These are phyloP conservation scores for Mrakia blollopis DNA, from an alignment of 768 basidiomycete genomes.

Conservation along the genomic window DNA sequence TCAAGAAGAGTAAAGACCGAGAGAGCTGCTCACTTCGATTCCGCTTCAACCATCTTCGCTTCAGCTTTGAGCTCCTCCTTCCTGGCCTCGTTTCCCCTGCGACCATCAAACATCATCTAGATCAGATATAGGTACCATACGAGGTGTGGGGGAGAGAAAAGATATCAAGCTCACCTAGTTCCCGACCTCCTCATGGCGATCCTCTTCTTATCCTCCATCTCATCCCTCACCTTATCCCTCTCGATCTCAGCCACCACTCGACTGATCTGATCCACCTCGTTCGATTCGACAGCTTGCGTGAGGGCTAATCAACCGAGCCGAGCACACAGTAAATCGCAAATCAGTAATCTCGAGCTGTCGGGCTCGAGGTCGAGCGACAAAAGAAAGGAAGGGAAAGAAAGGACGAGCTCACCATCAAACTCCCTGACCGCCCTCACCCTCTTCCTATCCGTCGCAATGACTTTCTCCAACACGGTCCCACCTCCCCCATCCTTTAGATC, in stretches of 20 bases:
- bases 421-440: conserved; percentile 43
- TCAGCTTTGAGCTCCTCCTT: conserved; percentile 21
- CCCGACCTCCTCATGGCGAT: conserved; percentile 56
- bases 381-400: no score
- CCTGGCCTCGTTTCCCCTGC: conserved; percentile 53
- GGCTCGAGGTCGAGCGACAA: no score
- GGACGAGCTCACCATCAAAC: conserved; percentile 35
- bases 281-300: conserved; percentile 36
- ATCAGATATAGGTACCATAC: not conserved
- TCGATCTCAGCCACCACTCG: conserved; percentile 32
- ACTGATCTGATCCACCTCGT: conserved; percentile 32
- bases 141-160: no score
- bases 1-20: not conserved
- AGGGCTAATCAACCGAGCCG: conserved; percentile 33
- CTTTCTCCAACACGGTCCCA: conserved; percentile 47
- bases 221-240: conserved; percentile 35
- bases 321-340: no score
- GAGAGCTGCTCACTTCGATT: not conserved
- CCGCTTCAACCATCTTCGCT: conserved; percentile 10
- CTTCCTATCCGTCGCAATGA: conserved; percentile 50
- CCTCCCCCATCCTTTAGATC: conserved; percentile 35
- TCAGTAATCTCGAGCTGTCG: no score
- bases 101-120: no score
- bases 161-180: conserved; percentile 42
- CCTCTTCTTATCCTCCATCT: conserved; percentile 46